Base-by-base conservation (phyloP, 331 rosid genomes). In the Spiraea crenata region DNA sequence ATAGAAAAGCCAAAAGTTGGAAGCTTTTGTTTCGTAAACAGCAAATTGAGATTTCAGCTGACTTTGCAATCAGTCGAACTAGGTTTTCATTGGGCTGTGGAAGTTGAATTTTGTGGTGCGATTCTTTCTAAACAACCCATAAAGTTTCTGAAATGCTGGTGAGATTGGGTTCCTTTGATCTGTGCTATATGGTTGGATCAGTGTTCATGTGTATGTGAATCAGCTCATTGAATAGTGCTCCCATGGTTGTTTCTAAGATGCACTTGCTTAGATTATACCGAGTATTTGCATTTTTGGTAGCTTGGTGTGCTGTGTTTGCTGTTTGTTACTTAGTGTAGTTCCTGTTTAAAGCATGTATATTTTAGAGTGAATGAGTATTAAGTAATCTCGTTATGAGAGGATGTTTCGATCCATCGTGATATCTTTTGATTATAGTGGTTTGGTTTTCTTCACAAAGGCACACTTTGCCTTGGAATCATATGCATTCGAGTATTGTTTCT, bases 401-500 rank as follows among this genome's bases (percentile, higher is more conserved):
- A 57, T 57, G 41, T 34, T 57, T 57, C 10, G 0, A 35, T 57
- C 40, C 34, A 41, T 34, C 13, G 19, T 57, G 31, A 45, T 73
- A 47, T 70, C n/a, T 35, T 75, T 63, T 45, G 75, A 17, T 15
- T 16, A 16, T 56, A 45, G 45, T 12, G 17, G 15, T 55, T 55
- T 51, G 69, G 70, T 52, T 71, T 71, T 52, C 31, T 20, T 67
- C 46, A 16, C 11, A 19, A 39, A 16, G 51, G 62, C 10, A 17
- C 78, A 56, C 41, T 48, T 41, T 71, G 52, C 65, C 39, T 71
- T 59, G 34, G 65, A 68, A 38, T 65, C 42, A 3, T 9, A 15
- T 5, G 19, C 62, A 57, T 75, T 54, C 51, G 50, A 57, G 4
- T 58, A 14, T 63, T 72, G 67, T 79, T 61, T 20, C 41, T 52